A percentile compares a stretch with the other conserved stretches of the same genome.
Evolutionary conservation across 768 basidiomycete genomes (phyloP).

Genomic region (Mycena amicta): DNA sequence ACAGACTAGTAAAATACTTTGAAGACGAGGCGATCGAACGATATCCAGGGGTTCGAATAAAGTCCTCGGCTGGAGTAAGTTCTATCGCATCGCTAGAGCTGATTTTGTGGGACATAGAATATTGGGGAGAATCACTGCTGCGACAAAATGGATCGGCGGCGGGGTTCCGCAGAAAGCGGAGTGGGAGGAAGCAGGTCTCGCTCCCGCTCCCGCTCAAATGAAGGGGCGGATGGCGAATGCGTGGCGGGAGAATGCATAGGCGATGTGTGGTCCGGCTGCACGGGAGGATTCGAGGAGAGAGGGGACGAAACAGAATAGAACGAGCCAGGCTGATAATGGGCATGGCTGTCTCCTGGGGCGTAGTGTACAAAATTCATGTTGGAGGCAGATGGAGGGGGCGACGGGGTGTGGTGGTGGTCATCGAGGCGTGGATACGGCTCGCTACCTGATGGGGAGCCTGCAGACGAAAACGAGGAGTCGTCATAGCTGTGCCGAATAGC

Average conservation of each 20-base stretch:
- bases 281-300: slow-evolving; percentile 42
- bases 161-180: slow-evolving; percentile 45
- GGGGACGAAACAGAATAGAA: slow-evolving; percentile 59
- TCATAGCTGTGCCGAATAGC: slow-evolving; percentile 52
- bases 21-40: slow-evolving; percentile 14
- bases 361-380: slow-evolving; percentile 64
- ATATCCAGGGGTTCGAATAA: slow-evolving; percentile 5
- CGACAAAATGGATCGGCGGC: slow-evolving; percentile 41
- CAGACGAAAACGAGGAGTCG: slow-evolving; percentile 52
- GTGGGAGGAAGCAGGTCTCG: slow-evolving; percentile 53
- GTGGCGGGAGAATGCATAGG: slow-evolving; percentile 43
- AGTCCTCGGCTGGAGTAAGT: neutral
- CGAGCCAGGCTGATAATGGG: slow-evolving; percentile 35
- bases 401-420: slow-evolving; percentile 49
- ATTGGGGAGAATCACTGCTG: slow-evolving; percentile 31
- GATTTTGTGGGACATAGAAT: slow-evolving; percentile 3
- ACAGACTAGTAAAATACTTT: slow-evolving; percentile 22
- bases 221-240: slow-evolving; percentile 45
- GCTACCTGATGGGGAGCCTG: slow-evolving; percentile 59
- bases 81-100: neutral
- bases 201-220: slow-evolving; percentile 61
- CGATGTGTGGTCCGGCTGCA: slow-evolving; percentile 40
- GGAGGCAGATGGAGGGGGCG: slow-evolving; percentile 68
- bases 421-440: slow-evolving; percentile 56
- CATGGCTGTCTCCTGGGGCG: slow-evolving; percentile 39